phyloP scores from a whole-genome alignment of 2,329 filamentous ascomycete genomes.

The Claviceps quebecensis region DNA sequence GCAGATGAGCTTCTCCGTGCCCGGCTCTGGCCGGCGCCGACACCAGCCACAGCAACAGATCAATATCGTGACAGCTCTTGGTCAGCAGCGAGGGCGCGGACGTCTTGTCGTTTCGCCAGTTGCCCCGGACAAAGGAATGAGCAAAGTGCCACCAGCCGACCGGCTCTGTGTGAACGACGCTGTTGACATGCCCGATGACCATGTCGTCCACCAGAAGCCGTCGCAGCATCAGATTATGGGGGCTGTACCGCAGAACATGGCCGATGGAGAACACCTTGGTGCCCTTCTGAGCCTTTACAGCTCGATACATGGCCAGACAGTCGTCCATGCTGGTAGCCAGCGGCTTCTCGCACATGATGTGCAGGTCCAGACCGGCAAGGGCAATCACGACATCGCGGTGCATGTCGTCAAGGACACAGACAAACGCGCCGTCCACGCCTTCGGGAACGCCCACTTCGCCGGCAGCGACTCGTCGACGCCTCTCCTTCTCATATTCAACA shows the following conservation, averaged over 20 bases:
- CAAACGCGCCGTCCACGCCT: slow-evolving; percentile 48
- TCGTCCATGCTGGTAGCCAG: slow-evolving; percentile 66
- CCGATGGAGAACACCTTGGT: slow-evolving; percentile 69
- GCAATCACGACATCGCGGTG: slow-evolving; percentile 70
- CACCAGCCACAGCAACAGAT: slow-evolving; percentile 82
- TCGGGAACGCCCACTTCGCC: slow-evolving; percentile 31
- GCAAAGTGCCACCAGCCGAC: slow-evolving; percentile 95
- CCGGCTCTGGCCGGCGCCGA: slow-evolving; percentile 49
- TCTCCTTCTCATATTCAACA: slow-evolving; percentile 52
- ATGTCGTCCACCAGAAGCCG: slow-evolving; percentile 61
- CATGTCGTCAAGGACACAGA: slow-evolving; percentile 71
- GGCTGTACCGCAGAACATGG: slow-evolving; percentile 85
- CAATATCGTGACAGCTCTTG: slow-evolving; percentile 93
- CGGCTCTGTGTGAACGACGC: slow-evolving; percentile 82
- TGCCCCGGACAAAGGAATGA: slow-evolving; percentile 82
- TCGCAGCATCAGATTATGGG: slow-evolving; percentile 77
- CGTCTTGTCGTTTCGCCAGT: slow-evolving; percentile 73
- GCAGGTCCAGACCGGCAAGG: slow-evolving; percentile 54
- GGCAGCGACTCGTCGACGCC: slow-evolving; percentile 39
- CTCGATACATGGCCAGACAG: slow-evolving; percentile 59
- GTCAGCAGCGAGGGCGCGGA: slow-evolving; percentile 76
- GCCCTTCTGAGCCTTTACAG: slow-evolving; percentile 27
- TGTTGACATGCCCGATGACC: slow-evolving; percentile 71
- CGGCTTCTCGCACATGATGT: slow-evolving; percentile 94
- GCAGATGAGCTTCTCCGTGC: slow-evolving; percentile 49